phyloP scores from a whole-genome alignment of 2,329 filamentous ascomycete genomes.

The Clonostachys sp. region DNA sequence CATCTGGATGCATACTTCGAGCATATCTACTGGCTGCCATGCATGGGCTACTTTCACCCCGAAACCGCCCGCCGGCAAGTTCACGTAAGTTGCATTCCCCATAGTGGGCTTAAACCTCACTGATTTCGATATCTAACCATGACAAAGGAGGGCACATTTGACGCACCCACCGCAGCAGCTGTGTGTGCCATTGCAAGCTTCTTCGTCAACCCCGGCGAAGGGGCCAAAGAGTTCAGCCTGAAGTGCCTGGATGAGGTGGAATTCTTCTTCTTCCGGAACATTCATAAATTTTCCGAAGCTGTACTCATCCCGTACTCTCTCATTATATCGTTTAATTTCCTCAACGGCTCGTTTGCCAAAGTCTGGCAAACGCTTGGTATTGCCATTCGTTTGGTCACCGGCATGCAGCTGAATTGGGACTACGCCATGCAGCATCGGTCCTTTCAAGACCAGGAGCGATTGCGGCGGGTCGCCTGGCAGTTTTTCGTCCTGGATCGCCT shows the following conservation, averaged over 20 bases:
- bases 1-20: slow-evolving; percentile 33
- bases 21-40: slow-evolving; percentile 28
- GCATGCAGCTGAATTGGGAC: slow-evolving; percentile 33
- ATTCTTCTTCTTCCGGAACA: slow-evolving; percentile 30
- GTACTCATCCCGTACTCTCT: slow-evolving; percentile 26
- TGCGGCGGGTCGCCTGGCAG: slow-evolving; percentile 30
- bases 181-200: slow-evolving; percentile 29
- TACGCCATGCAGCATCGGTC: slow-evolving; percentile 16
- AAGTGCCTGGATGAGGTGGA: slow-evolving; percentile 32
- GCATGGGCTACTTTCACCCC: slow-evolving; percentile 30
- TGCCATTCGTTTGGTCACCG: slow-evolving; percentile 27
- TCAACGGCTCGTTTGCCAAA: slow-evolving; percentile 28
- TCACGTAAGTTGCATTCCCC: slow-evolving; percentile 13
- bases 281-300: slow-evolving; percentile 27
- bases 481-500: slow-evolving; percentile 30
- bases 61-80: slow-evolving; percentile 25
- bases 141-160: slow-evolving; percentile 21
- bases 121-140: neutral
- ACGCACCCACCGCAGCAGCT: slow-evolving; percentile 26
- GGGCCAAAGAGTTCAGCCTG: slow-evolving; percentile 25
- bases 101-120: neutral
- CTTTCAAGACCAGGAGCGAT: slow-evolving; percentile 26
- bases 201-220: slow-evolving; percentile 22
- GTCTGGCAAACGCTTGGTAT: slow-evolving; percentile 32
- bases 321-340: slow-evolving; percentile 26